phyloP scores from a whole-genome alignment of 2,329 filamentous ascomycete species.

The Chaetoscypha palmicola region DNA sequence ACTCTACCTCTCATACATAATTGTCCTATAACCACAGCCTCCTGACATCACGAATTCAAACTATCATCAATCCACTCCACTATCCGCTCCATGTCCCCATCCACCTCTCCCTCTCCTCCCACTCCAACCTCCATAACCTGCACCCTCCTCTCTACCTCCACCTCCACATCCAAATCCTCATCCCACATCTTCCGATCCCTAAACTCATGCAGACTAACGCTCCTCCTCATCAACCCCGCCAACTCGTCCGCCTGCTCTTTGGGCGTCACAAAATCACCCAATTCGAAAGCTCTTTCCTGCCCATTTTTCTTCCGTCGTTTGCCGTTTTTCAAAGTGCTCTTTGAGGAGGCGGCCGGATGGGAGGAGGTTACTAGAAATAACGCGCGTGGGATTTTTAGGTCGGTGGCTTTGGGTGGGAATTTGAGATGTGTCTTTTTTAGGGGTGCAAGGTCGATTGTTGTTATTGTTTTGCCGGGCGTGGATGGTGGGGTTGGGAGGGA shows the following conservation, averaged over 20 bases:
- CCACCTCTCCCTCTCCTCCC: background rate
- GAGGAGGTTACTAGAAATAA: constrained; percentile 18
- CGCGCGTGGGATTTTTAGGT: constrained; percentile 21
- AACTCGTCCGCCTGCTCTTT: constrained; percentile 22
- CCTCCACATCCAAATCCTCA: constrained; percentile 18
- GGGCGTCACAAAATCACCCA: constrained; percentile 1
- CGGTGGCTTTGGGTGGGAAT: constrained; percentile 22
- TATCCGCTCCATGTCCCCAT: constrained; percentile 5
- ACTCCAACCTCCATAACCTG: background rate
- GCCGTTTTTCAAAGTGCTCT: background rate
- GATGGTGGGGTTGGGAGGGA: background rate
- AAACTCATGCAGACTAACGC: constrained; percentile 22
- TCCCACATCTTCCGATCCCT: constrained; percentile 20
- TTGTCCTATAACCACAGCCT: background rate
- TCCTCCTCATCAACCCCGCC: constrained; percentile 21
- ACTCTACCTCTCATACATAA: background rate
- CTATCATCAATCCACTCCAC: constrained; percentile 17
- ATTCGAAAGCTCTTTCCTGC: background rate
- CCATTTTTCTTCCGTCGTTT: background rate
- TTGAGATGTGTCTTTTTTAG: constrained; percentile 17
- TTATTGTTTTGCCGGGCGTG: constrained; percentile 4
- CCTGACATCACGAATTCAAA: background rate
- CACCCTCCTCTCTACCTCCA: constrained; percentile 15
- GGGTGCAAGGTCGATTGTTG: constrained; percentile 7
- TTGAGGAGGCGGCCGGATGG: background rate